A percentile compares a stretch with the other conserved stretches of the same genome.
These are phyloP conservation scores for Rhizophora apiculata DNA, from an alignment of 345 rosid genomes.

Conservation along the genomic window DNA sequence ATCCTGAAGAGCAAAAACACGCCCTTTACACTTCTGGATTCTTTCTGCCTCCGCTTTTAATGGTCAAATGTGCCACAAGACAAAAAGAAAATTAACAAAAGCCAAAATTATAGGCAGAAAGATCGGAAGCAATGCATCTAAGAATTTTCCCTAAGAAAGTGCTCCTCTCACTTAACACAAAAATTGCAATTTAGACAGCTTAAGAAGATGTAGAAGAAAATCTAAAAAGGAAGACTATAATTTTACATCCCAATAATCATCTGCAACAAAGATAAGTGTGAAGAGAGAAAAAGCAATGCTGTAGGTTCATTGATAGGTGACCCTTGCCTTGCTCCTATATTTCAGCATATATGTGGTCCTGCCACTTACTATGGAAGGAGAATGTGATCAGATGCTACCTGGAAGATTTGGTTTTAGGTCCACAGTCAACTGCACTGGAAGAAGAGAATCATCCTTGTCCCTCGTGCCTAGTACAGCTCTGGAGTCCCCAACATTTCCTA, in stretches of 20 bases:
- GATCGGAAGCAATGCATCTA: background rate
- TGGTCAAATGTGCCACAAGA: background rate
- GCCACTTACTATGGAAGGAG: too few relatives aligned
- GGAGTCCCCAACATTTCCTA: conserved; percentile 95
- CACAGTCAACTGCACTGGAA: conserved; percentile 90
- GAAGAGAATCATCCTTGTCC: conserved; percentile 56
- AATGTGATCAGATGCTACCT: conserved; percentile 38
- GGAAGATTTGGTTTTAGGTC: conserved; percentile 99
- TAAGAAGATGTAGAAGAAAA: too few relatives aligned
- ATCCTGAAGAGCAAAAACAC: conserved; percentile 95
- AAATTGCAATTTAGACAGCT: too few relatives aligned
- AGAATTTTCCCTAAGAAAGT: too few relatives aligned
- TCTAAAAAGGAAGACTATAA: too few relatives aligned
- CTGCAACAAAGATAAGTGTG: too few relatives aligned
- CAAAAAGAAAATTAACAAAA: background rate
- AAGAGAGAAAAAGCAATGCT: too few relatives aligned
- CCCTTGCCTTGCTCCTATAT: background rate
- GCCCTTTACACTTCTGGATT: conserved; percentile 73
- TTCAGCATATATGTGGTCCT: background rate
- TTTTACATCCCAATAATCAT: too few relatives aligned
- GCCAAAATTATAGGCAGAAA: background rate
- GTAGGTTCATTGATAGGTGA: background rate
- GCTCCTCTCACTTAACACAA: too few relatives aligned
- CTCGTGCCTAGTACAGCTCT: conserved; percentile 88
- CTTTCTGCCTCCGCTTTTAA: conserved; percentile 93